Evolutionary conservation across 106 monocot genomes (phyloP).

Genomic region (Acorus calamus): DNA sequence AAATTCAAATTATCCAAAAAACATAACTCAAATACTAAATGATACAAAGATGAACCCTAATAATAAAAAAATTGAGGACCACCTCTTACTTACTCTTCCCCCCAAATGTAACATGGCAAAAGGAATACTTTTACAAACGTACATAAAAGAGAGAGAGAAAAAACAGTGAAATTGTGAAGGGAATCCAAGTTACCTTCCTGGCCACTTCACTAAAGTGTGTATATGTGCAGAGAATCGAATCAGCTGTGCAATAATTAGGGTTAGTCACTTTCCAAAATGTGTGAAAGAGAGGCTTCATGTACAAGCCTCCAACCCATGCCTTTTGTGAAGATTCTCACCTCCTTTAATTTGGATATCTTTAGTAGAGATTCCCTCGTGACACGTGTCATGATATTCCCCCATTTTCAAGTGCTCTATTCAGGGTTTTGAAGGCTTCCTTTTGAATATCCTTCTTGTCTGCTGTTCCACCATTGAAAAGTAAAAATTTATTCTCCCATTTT

Average conservation of each 20-base stretch:
- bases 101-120: too few relatives aligned
- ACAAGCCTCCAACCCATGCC: conserved; percentile 78
- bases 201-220: too few relatives aligned
- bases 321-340: conserved; percentile 48
- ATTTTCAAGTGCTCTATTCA: neutral
- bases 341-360: conserved; percentile 4
- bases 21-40: too few relatives aligned
- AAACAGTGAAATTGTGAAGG: conserved; percentile 13
- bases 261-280: conserved; percentile 48
- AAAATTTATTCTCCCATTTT: conserved; percentile 8
- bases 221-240: conserved; percentile 26
- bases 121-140: too few relatives aligned
- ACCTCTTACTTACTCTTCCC: too few relatives aligned
- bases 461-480: conserved; percentile 2
- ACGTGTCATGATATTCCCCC: conserved; percentile 28
- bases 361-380: conserved; percentile 22
- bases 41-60: too few relatives aligned
- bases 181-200: neutral
- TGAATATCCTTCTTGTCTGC: conserved; percentile 95
- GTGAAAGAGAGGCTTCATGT: conserved; percentile 34
- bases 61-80: too few relatives aligned
- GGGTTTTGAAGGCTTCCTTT: neutral
- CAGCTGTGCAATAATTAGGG: conserved; percentile 45
- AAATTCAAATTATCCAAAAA: too few relatives aligned
- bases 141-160: too few relatives aligned